phyloP scores from a whole-genome alignment of 2,329 filamentous ascomycete genomes.

The Xylaria sp. region DNA sequence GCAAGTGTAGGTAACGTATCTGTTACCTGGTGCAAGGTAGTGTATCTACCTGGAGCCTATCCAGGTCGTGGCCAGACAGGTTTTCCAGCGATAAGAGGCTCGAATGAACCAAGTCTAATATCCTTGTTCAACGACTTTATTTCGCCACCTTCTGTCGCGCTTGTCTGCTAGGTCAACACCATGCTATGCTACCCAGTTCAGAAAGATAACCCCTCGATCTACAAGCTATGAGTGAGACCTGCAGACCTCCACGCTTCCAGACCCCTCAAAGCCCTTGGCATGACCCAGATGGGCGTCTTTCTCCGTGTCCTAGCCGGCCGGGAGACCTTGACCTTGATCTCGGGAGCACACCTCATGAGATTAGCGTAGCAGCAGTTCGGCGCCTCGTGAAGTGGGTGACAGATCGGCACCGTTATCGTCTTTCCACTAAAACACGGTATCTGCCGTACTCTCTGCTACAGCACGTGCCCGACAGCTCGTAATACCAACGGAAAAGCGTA shows the following conservation, averaged over 20 bases:
- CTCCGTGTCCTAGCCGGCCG: slow-evolving; percentile 22
- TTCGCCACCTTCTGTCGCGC: background rate
- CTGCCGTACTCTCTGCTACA: slow-evolving; percentile 4
- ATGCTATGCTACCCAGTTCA: background rate
- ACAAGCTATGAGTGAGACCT: slow-evolving; percentile 5
- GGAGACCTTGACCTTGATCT: slow-evolving; percentile 7
- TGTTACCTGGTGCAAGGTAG: background rate
- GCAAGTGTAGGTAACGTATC: background rate
- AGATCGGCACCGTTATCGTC: background rate
- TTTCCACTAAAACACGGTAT: background rate
- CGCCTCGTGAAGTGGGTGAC: slow-evolving; percentile 31
- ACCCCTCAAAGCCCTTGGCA: slow-evolving; percentile 31
- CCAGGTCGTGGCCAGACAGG: background rate
- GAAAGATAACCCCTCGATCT: slow-evolving; percentile 23
- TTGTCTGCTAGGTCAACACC: slow-evolving; percentile 7
- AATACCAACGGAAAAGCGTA: slow-evolving; percentile 5
- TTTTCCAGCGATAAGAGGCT: slow-evolving; percentile 15
- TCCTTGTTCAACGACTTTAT: slow-evolving; percentile 4
- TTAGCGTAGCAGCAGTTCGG: background rate
- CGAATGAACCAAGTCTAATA: slow-evolving; percentile 21
- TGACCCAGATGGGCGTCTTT: slow-evolving; percentile 26
- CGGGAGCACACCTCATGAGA: background rate
- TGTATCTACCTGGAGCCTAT: background rate
- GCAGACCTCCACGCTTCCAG: slow-evolving; percentile 21
- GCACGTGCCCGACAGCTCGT: background rate